A percentile compares a stretch with the other conserved stretches of the same genome.
Evolutionary conservation across 768 basidiomycete genomes (phyloP).

Genomic region (Gyrodon lividus): DNA sequence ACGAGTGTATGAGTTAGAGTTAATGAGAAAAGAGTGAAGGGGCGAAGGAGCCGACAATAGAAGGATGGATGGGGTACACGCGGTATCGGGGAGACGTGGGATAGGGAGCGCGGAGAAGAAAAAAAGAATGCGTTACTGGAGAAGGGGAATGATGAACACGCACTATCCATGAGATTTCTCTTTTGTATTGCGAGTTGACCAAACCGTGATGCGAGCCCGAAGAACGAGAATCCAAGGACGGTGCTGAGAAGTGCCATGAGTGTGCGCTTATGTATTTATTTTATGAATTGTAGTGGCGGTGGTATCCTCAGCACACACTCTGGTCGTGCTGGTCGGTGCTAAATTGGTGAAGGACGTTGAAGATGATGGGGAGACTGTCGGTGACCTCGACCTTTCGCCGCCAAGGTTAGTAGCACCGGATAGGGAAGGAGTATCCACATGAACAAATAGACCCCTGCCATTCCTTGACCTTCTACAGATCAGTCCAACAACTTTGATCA

Average conservation of each 20-base stretch:
- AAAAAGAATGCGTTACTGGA: no score
- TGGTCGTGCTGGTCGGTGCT: not conserved
- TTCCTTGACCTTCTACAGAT: not conserved
- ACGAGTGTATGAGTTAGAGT: not conserved
- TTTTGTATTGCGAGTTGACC: constrained; percentile 88
- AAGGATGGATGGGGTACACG: no score
- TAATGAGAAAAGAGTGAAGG: not conserved
- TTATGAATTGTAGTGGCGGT: not conserved
- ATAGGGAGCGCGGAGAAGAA: no score
- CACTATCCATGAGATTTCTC: constrained; percentile 77
- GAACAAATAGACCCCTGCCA: constrained; percentile 24
- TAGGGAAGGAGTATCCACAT: constrained; percentile 19
- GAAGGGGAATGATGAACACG: constrained; percentile 33
- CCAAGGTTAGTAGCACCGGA: not conserved
- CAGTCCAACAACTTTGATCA: not conserved
- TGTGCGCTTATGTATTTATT: not conserved
- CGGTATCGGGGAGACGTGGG: no score
- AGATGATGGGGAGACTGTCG: constrained; percentile 12
- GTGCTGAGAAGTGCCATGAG: constrained; percentile 67
- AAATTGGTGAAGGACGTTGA: not conserved
- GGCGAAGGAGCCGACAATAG: no score
- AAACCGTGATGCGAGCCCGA: constrained; percentile 80
- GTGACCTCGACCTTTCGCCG: not conserved
- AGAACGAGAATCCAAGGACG: constrained; percentile 73
- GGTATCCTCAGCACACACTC: constrained; percentile 3